Base-by-base conservation (phyloP, 495 filamentous ascomycete genomes). In the Filosporella fistucella region DNA sequence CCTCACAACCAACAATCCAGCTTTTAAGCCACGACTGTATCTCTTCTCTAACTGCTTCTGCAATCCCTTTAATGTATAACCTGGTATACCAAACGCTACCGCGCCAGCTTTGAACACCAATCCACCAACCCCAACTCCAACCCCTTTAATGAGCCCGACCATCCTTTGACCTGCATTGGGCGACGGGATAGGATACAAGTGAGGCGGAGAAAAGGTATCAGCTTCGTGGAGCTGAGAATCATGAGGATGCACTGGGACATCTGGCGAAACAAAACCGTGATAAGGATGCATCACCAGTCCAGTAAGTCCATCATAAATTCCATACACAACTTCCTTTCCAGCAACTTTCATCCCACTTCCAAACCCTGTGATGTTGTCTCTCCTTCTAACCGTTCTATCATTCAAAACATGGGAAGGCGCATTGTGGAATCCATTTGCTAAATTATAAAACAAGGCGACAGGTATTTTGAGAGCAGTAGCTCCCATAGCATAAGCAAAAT, bases 101-200 rank as follows among this genome's bases (percentile, higher is more conserved):
- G 51, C 41, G 6, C 42, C 23, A 21, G 41, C 33, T 62, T 91
- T 91, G 7, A 89, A 71, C 7, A 88, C 70, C 14, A 89, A 71
- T 0, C 89, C 85, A 2, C 85, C 80, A 1, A 88, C 49, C 1
- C 89, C 89, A 68, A 84, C 89, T 0, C 81, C 86, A 1, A 91
- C 56, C 1, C 89, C 89, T 43, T 74, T 76, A 0, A 77, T 59
- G 25, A 79, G 76, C 0, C 88, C 88, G 0, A 74, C 54, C 1
- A 78, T 55, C 11, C 17, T 21, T 38, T 21, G 17, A 4, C 35
- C 35, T 3, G 35, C 10, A 13, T 38, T 21, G 10, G 10, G 20
- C 9, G 10, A 21, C n/a, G n/a, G n/a, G n/a, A n/a, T n/a, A n/a
- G n/a, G n/a, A n/a, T n/a, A n/a, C n/a, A n/a, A n/a, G n/a, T n/a